Percentiles rank a stretch among this genome's conserved stretches.
Evolutionary conservation across 2,329 filamentous ascomycete genomes (phyloP).

Genomic region (Passalora sequoiae): DNA sequence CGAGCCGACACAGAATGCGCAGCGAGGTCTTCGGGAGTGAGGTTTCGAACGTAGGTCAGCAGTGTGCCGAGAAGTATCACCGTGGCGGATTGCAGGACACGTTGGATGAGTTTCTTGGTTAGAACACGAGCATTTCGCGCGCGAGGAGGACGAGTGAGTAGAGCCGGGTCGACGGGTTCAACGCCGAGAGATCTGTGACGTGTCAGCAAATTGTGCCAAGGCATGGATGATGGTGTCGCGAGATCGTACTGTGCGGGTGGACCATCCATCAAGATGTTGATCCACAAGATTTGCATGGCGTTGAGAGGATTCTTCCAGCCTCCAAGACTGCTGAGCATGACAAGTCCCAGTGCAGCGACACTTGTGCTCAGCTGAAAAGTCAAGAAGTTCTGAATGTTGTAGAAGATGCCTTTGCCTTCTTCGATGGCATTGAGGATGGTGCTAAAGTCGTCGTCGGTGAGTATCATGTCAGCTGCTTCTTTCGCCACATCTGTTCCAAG

Average conservation of each 20-base stretch:
- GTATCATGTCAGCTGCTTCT: constrained; percentile 88
- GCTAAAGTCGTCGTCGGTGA: constrained; percentile 83
- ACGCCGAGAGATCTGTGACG: constrained; percentile 68
- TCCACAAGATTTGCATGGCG: constrained; percentile 99
- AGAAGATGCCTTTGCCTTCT: constrained; percentile 98
- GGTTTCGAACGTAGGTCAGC: constrained; percentile 84
- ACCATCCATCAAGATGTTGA: constrained; percentile 99
- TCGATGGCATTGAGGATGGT: constrained; percentile 94
- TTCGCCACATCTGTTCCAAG: constrained; percentile 96
- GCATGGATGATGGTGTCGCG: too few species aligned
- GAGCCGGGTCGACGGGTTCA: constrained; percentile 86
- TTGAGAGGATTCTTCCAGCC: constrained; percentile 95
- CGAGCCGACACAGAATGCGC: constrained; percentile 68
- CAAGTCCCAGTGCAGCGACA: constrained; percentile 83
- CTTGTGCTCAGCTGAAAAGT: constrained; percentile 98
- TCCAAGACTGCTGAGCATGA: constrained; percentile 85
- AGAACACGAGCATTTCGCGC: constrained; percentile 83
- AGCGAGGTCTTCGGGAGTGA: constrained; percentile 65
- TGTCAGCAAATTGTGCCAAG: not conserved
- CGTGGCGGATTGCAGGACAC: constrained; percentile 78
- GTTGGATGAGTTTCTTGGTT: constrained; percentile 73
- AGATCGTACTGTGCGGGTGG: constrained; percentile 70
- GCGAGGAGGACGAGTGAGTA: constrained; percentile 87
- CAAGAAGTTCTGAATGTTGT: constrained; percentile 98
- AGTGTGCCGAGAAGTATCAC: constrained; percentile 94